Base-by-base conservation (phyloP, 2,329 filamentous ascomycete genomes). In the Sclerotinia trifoliorum region DNA sequence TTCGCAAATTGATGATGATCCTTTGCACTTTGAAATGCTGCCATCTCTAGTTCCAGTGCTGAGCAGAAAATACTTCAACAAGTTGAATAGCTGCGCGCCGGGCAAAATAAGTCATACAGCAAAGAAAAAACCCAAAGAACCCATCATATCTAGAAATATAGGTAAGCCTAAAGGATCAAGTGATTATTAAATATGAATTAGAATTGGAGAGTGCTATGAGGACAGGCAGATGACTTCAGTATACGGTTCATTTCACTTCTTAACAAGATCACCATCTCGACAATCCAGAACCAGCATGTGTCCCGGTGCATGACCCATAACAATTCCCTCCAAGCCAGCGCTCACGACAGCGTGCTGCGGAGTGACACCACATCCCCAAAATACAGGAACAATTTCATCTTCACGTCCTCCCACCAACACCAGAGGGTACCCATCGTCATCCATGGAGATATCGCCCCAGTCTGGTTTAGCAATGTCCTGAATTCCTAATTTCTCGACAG, bases 351-450 rank as follows among this genome's bases (percentile, higher is more conserved):
- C 87, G 74, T 88, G 84, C 74, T 90, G 87, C 1, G 88, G 87
- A 49, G 88, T 90, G 15, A 90, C 87, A 46, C 87, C 87, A 74
- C 87, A 90, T 0, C 85, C 88, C 86, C 87, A 86, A 71, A 87
- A 87, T 5, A 87, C 82, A 0, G 85, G 85, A 42, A 88, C 79
- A 35, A 82, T 79, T 2, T 82, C 79, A 19, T 80, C 78, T 26
- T 78, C 77, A 55, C 39, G 52, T 39, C 61, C 52, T n/a, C 54
- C 24, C 1, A 62, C 15, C 2, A n/a, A 44, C 17, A 56, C 60
- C 24, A 65, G 46, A 19, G 76, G 77, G 21, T 75, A 72, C 1
- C 75, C 67, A 35, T 77, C 75, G 17, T 77, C 70, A 42, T 80
- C 76, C 21, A 74, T 67, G 6, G 81, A 81, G 3, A 70, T 69